Conservation (phyloP, 2,329 filamentous ascomycete genomes). For the Harringtonia lauricola region DNA sequence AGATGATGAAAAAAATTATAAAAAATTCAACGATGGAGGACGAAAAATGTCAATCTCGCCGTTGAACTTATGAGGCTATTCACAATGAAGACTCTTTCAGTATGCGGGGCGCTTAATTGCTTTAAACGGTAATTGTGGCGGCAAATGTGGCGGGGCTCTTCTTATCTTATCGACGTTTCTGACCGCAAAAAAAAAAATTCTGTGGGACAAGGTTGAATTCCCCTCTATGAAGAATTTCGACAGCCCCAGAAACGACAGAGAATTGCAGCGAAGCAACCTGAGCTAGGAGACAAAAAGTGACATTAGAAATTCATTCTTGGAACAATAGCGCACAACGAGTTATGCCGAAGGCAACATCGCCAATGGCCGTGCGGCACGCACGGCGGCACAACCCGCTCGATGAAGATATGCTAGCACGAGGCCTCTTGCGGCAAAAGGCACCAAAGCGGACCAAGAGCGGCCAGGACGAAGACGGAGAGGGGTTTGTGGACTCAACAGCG, state of each 20-base stretch:
- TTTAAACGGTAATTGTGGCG: constrained; percentile 4
- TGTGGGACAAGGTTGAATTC: background rate
- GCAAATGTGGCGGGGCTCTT: constrained; percentile 4
- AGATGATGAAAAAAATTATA: background rate
- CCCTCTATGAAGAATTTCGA: too few species aligned
- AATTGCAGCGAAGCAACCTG: background rate
- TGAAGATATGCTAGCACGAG: constrained; percentile 67
- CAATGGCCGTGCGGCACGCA: constrained; percentile 43
- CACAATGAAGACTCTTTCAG: constrained; percentile 5
- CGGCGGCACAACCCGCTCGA: constrained; percentile 84
- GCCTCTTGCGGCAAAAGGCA: constrained; percentile 61
- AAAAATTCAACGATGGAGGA: too few species aligned
- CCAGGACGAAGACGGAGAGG: constrained; percentile 48
- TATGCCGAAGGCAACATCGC: constrained; percentile 72
- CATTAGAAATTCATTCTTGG: too few species aligned
- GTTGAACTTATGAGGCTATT: constrained; percentile 5
- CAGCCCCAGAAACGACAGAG: background rate
- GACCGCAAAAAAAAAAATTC: background rate
- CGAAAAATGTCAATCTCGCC: background rate
- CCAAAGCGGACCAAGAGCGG: constrained; percentile 57
- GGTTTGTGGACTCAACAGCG: constrained; percentile 78
- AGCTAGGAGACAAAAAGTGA: background rate
- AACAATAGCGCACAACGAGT: too few species aligned
- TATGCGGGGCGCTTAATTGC: constrained; percentile 4
- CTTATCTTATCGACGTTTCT: constrained; percentile 3